phyloP scores from a whole-genome alignment of 2,329 filamentous ascomycete species.

The Leptographium procerum region DNA sequence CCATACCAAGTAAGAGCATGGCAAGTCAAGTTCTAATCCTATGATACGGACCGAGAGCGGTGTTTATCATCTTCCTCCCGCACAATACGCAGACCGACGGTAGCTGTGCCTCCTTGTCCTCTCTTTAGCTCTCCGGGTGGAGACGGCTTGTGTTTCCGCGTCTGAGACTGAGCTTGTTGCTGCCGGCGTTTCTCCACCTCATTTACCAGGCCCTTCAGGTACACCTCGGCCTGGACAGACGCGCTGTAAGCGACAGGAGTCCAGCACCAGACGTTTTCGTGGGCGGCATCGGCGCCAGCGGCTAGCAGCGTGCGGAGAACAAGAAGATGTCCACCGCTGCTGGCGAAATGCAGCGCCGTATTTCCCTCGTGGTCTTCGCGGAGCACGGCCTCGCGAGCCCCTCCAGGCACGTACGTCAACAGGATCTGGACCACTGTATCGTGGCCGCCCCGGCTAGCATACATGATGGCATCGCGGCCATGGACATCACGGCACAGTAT shows the following conservation, averaged over 20 bases:
- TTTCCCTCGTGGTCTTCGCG: conserved; percentile 63
- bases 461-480: conserved; percentile 64
- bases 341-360: conserved; percentile 78
- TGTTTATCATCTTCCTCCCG: conserved; percentile 10
- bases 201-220: conserved; percentile 64
- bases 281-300: conserved; percentile 64
- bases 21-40: not conserved
- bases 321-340: conserved; percentile 67
- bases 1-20: not conserved
- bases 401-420: conserved; percentile 47
- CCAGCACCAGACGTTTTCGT: conserved; percentile 67
- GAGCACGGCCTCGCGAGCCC: conserved; percentile 40
- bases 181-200: conserved; percentile 55
- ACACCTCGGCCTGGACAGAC: conserved; percentile 73
- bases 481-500: conserved; percentile 54
- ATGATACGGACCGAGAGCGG: not conserved
- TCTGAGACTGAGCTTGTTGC: conserved; percentile 7
- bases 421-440: conserved; percentile 55
- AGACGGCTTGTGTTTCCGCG: not conserved
- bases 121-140: conserved; percentile 26
- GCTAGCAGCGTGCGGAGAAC: conserved; percentile 66
- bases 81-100: conserved; percentile 11
- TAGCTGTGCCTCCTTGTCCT: not conserved
- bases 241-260: conserved; percentile 73
- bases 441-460: conserved; percentile 47